Percentiles rank a stretch among this genome's conserved stretches.
Conservation (phyloP, 2,329 filamentous ascomycete species). For the Botrytis deweyae region DNA sequence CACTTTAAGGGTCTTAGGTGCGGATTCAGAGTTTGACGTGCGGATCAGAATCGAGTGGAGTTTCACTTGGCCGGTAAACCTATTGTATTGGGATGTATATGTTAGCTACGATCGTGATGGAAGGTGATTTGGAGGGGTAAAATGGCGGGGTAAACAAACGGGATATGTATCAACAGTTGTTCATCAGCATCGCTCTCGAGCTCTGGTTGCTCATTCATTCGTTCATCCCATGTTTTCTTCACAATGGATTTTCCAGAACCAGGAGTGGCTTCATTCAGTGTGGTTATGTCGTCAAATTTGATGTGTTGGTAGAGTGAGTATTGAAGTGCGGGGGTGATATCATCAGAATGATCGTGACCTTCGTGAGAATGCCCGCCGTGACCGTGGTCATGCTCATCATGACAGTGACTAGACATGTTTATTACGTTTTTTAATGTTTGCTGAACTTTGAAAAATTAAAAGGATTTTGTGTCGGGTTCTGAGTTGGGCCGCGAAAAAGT, state of each 20-base stretch:
- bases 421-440: not conserved
- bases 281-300: conserved; percentile 79
- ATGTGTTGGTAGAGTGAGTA: conserved; percentile 90
- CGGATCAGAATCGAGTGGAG: conserved; percentile 87
- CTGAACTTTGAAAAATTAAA: not conserved
- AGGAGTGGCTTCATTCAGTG: conserved; percentile 74
- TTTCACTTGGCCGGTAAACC: conserved; percentile 91
- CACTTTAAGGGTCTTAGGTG: conserved; percentile 80
- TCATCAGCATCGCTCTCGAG: conserved; percentile 86
- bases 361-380: conserved; percentile 60
- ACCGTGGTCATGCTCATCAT: conserved; percentile 44
- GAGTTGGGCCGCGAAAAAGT: not conserved
- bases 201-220: conserved; percentile 69
- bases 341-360: conserved; percentile 84
- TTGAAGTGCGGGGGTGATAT: conserved; percentile 88
- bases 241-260: conserved; percentile 72
- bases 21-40: conserved; percentile 66
- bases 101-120: not conserved
- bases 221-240: conserved; percentile 87
- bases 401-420: conserved; percentile 46
- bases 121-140: conserved; percentile 16
- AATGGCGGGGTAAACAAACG: conserved; percentile 55
- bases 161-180: conserved; percentile 88
- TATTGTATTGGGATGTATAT: conserved; percentile 40
- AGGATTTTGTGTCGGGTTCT: not conserved